Base-by-base conservation (phyloP, 352 stramenopile genomes). In the Phytophthora cajani region DNA sequence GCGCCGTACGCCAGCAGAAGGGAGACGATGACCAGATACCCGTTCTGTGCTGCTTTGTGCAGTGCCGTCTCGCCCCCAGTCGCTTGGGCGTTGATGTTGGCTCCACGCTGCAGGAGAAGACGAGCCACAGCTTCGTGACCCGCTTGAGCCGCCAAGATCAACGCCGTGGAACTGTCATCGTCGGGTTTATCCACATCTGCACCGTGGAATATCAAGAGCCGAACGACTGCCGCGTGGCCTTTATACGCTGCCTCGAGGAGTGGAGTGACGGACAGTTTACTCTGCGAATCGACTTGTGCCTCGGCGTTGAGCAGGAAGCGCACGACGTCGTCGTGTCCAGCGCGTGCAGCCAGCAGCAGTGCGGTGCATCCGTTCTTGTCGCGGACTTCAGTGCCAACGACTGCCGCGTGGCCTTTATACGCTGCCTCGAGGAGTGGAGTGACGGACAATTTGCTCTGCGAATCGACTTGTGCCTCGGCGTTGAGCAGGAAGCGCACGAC, bases 331-430 rank as follows among this genome's bases (percentile, higher is more conserved):
- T 57, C 23, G 27, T 57, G 51, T 11, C 51, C 23, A 23, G 51
- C 25, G 3, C 51, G 51, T 23, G 51, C 25, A 9, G 51, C 51
- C 7, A 57, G 51, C 25, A 57, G 51, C 51, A 57, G 6, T 8
- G 51, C 25, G 16, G 51, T 57, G 25, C 51, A 57, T 42, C 51
- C 51, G 16, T 57, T 40, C 51, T 42, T 40, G 25, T 57, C 51
- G 16, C 51, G 25, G 17, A 57, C 23, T 25, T 40, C 25, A 1
- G 7, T 57, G 25, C 51, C n/a, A 40, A 27, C 51, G 25, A 57
- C 51, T 1, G 9, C 51, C 16, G 25, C 23, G 25, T 57, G 51
- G 51, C 51, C 51, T 57, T 57, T 57, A 5, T 40, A 40, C 8
- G 23, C 51, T 38, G 51, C 51, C 5, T 57, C 51, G 14, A 19